Conservation (phyloP, 345 rosid genomes). For the Lenwebbia sp. region DNA sequence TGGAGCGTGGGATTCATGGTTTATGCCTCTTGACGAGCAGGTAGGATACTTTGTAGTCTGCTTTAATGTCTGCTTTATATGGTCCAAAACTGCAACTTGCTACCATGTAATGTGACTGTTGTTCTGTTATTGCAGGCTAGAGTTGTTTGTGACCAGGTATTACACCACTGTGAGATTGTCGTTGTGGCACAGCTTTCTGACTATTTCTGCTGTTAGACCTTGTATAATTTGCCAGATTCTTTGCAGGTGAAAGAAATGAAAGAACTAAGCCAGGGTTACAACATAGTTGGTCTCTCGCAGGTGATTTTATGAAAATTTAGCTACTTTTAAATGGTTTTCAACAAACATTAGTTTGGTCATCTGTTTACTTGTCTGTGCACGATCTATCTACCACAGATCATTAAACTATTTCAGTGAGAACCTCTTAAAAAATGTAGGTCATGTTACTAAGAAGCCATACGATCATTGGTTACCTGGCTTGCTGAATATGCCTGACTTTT, state of each 20-base stretch:
- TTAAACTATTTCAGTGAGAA: background rate
- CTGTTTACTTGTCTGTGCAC: background rate
- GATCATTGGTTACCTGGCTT: background rate
- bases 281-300: slow-evolving; percentile 91
- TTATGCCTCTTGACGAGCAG: slow-evolving; percentile 74
- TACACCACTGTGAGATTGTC: slow-evolving; percentile 4
- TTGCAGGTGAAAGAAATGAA: slow-evolving; percentile 62
- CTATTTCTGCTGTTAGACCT: background rate
- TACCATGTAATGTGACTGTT: background rate
- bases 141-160: slow-evolving; percentile 66
- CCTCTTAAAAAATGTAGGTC: background rate
- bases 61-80: background rate
- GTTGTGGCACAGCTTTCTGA: background rate
- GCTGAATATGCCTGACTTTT: background rate
- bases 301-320: slow-evolving; percentile 14
- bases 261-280: slow-evolving; percentile 70
- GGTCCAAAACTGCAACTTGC: background rate
- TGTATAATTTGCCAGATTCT: background rate
- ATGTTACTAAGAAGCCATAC: background rate
- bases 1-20: slow-evolving; percentile 87
- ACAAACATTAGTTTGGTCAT: background rate
- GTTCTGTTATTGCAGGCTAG: slow-evolving; percentile 25
- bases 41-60: slow-evolving; percentile 8
- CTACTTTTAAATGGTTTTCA: background rate
- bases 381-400: background rate